Base-by-base conservation (phyloP, 257 asterid species). In the Solanum clarkiae region DNA sequence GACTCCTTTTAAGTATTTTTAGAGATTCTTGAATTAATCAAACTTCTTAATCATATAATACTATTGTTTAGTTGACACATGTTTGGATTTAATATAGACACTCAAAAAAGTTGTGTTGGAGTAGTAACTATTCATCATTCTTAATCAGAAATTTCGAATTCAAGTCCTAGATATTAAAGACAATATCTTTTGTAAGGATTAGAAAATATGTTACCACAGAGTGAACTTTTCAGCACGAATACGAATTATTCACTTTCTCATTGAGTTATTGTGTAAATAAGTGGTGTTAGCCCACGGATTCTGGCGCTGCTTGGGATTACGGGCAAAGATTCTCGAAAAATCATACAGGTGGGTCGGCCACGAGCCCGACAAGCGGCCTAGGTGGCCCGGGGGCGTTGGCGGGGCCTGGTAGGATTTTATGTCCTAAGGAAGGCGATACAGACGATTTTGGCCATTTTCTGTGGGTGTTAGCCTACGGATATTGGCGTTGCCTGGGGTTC, bases 21-120 rank as follows among this genome's bases (percentile, higher is more conserved):
- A 71, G 3, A 42, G 80, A 42, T 71, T 42, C 29, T 71, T 71
- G 80, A 71, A 71, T 18, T 71, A 13, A 18, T 70, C 54, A 70
- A 70, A 42, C 24, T 7, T 42, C 16, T 42, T 70, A 40, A 56
- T 56, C 12, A 18, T 56, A 56, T 18, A 56, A 22, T 56, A 18
- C 36, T 57, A 57, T 18, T 18, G 24, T 57, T 57, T 56, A 18
- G 24, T 0, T 18, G 63, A 57, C 63, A 57, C 24, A 18, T 57
- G 56, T 51, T 51, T 51, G 63, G 13, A 59, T 59, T 8, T 59
- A 20, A 59, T n/a, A n/a, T n/a, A 16, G 8, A 60, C 68, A 60
- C 8, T 32, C 1, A 4, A n/a, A 60, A 10, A 60, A 10, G 6
- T 20, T 60, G 8, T 60, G 68, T 0, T 10, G 15, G 8, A 60